These are phyloP conservation scores for Fusarium lateritium DNA, from an alignment of 2,329 filamentous ascomycete genomes.

Conservation along the genomic window DNA sequence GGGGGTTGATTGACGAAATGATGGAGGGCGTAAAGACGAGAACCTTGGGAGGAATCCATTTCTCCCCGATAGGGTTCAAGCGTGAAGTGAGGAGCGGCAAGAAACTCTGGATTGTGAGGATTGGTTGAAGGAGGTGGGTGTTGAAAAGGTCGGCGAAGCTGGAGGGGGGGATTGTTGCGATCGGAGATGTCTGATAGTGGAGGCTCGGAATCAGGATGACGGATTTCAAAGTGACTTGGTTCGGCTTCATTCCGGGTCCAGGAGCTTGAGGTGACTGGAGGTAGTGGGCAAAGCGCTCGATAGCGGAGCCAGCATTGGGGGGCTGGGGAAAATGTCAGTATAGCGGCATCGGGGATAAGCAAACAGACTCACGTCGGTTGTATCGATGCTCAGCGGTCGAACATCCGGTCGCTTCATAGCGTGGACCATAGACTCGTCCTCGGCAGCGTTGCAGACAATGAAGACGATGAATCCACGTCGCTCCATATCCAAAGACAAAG, in stretches of 20 bases:
- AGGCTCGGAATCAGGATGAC: conserved; percentile 87
- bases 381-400: conserved; percentile 84
- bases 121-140: conserved; percentile 90
- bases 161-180: conserved; percentile 87
- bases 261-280: conserved; percentile 83
- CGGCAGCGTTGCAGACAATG: conserved; percentile 85
- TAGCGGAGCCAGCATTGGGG: conserved; percentile 75
- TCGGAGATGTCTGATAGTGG: conserved; percentile 84
- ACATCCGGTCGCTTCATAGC: conserved; percentile 85
- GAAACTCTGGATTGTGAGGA: conserved; percentile 90
- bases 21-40: conserved; percentile 85
- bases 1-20: conserved; percentile 82
- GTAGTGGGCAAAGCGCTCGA: conserved; percentile 79
- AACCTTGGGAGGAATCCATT: conserved; percentile 74
- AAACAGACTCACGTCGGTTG: conserved; percentile 76
- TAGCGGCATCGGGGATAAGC: neutral
- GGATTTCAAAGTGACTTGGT: conserved; percentile 82
- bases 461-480: conserved; percentile 94
- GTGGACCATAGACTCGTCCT: conserved; percentile 86
- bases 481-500: conserved; percentile 88
- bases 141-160: conserved; percentile 93
- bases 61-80: conserved; percentile 66
- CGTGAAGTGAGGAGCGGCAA: conserved; percentile 81
- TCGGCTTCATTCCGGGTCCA: conserved; percentile 80
- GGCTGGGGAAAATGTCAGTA: conserved; percentile 64